Evolutionary conservation across 192 early-diverging fungal genomes (phyloP).

Genomic region (Mortierella alpina): DNA sequence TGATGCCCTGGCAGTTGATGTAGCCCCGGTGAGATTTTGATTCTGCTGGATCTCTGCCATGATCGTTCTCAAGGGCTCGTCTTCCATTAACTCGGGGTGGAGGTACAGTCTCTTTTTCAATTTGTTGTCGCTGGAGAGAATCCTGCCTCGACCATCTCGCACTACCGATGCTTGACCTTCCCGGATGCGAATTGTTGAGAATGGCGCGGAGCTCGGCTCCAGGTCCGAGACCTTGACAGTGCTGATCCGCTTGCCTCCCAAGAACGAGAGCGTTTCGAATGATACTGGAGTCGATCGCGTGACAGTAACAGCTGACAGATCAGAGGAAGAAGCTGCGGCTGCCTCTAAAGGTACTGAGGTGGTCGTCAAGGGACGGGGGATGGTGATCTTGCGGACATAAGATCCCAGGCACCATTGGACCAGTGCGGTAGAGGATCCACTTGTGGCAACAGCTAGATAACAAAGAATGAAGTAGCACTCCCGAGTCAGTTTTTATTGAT

Average conservation of each 20-base stretch:
- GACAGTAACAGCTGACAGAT: conserved; percentile 29
- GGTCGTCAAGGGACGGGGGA: neutral
- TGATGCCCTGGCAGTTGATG: neutral
- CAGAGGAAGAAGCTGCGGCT: conserved; percentile 1
- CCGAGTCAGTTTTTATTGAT: neutral
- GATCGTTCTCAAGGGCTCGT: conserved; percentile 49
- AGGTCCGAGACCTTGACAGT: conserved; percentile 60
- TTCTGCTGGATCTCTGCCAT: conserved; percentile 49
- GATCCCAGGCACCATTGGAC: conserved; percentile 70
- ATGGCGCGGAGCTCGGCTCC: conserved; percentile 63
- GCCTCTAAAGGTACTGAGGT: neutral
- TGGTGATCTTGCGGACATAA: conserved; percentile 63
- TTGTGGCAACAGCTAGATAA: conserved; percentile 60
- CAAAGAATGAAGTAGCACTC: neutral
- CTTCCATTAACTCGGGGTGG: conserved; percentile 57
- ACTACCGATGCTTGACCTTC: conserved; percentile 38
- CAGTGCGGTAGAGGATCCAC: conserved; percentile 65
- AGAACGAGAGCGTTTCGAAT: conserved; percentile 55
- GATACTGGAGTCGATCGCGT: conserved; percentile 60
- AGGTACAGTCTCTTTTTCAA: conserved; percentile 60
- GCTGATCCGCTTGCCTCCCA: conserved; percentile 40
- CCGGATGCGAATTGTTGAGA: conserved; percentile 62
- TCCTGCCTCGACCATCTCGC: conserved; percentile 39
- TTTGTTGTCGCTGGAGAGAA: conserved; percentile 45
- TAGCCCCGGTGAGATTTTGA: conserved; percentile 3